Conservation (phyloP, 2,329 filamentous ascomycete species). For the Trichoderma sp. region DNA sequence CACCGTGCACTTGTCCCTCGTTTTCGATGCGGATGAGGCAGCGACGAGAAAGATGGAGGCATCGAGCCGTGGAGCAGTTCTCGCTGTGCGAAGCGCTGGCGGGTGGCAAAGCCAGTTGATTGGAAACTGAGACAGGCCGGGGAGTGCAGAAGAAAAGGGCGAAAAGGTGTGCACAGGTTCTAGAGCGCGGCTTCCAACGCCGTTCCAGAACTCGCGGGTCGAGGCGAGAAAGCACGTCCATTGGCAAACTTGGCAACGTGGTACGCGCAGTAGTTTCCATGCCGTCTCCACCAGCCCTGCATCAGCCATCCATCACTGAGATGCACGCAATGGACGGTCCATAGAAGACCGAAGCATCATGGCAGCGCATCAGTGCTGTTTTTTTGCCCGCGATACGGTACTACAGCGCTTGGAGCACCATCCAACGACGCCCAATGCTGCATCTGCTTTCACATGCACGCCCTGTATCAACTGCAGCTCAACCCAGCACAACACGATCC, state of each 20-base stretch:
- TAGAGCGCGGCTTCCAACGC: conserved; percentile 19
- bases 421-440: not conserved
- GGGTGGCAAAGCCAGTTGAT: conserved; percentile 10
- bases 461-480: not conserved
- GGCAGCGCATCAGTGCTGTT: not conserved
- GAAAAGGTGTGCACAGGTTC: not conserved
- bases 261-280: conserved; percentile 25
- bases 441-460: not conserved
- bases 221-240: not conserved
- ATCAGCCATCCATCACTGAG: not conserved
- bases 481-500: not conserved
- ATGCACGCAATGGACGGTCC: not conserved
- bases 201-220: conserved; percentile 25
- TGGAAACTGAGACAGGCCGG: not conserved
- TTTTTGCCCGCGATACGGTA: not conserved
- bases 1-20: not conserved
- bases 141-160: not conserved
- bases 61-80: not conserved
- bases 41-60: not conserved
- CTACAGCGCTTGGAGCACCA: not conserved
- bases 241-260: conserved; percentile 22
- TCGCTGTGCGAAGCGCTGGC: not conserved
- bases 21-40: not conserved
- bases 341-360: not conserved
- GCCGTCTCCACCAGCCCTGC: conserved; percentile 7